Conservation (phyloP, 1,284 basidiomycete species). For the Laetiporus sulphureus region DNA sequence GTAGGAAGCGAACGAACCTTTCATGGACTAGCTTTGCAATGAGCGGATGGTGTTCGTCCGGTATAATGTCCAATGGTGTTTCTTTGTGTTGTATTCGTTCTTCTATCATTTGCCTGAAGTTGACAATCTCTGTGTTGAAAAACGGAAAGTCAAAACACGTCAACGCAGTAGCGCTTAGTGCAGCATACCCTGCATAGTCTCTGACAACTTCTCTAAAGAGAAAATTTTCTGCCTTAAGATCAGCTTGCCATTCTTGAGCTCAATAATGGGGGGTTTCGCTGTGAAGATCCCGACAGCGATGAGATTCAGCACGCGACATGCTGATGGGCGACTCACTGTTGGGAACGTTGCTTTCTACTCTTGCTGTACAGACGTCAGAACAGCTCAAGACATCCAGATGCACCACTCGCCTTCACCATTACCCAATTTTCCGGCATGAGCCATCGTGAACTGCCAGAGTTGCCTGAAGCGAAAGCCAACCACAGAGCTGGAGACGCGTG, state of each 20-base stretch:
- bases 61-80: constrained; percentile 46
- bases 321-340: background rate
- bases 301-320: background rate
- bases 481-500: constrained; percentile 3
- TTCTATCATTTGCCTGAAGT: constrained; percentile 65
- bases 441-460: constrained; percentile 1
- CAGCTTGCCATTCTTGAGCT: constrained; percentile 72
- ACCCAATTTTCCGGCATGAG: no score
- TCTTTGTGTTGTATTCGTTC: constrained; percentile 38
- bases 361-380: background rate
- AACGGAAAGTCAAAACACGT: constrained; percentile 3
- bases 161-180: background rate
- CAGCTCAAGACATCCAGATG: no score
- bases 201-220: constrained; percentile 70
- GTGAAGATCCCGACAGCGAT: constrained; percentile 26
- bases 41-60: constrained; percentile 63
- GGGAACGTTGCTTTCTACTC: background rate
- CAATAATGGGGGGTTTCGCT: constrained; percentile 40
- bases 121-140: constrained; percentile 53
- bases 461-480: background rate
- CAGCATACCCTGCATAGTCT: constrained; percentile 71
- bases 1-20: constrained; percentile 42
- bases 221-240: constrained; percentile 73
- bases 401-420: no score
- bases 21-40: constrained; percentile 79